Evolutionary conservation across 2,329 filamentous ascomycete genomes (phyloP).

Genomic region (Aspergillus intermedius): DNA sequence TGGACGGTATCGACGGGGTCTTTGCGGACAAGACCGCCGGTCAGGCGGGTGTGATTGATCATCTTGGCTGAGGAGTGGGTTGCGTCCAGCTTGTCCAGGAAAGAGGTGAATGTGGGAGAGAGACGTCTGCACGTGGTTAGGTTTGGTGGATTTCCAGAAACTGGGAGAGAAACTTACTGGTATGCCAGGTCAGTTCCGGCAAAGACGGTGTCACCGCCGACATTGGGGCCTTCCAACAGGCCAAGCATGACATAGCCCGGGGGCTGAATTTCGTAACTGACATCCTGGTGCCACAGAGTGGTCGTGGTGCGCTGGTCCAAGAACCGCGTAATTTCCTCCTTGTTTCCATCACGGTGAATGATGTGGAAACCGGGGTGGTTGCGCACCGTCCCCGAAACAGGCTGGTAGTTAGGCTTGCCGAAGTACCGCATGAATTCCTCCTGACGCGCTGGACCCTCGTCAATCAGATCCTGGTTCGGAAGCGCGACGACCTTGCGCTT

Average conservation of each 20-base stretch:
- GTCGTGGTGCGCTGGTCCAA: conserved; percentile 40
- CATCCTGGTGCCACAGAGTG: conserved; percentile 46
- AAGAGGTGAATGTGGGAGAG: conserved; percentile 45
- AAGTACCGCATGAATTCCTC: conserved; percentile 42
- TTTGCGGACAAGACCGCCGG: conserved; percentile 39
- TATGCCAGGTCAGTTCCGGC: conserved; percentile 41
- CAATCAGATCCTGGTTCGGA: conserved; percentile 46
- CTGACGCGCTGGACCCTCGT: conserved; percentile 37
- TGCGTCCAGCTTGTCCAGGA: conserved; percentile 27
- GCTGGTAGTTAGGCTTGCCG: conserved; percentile 42
- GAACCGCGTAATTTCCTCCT: conserved; percentile 38
- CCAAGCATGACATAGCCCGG: conserved; percentile 45
- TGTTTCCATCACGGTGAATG: conserved; percentile 41
- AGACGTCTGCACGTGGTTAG: conserved; percentile 25
- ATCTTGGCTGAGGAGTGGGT: conserved; percentile 40
- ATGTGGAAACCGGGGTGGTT: conserved; percentile 42
- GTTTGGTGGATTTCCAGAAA: neutral
- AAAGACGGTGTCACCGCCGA: conserved; percentile 45
- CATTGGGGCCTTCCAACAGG: conserved; percentile 45
- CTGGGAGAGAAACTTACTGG: conserved; percentile 24
- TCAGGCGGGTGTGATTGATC: conserved; percentile 37
- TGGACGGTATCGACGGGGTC: conserved; percentile 41
- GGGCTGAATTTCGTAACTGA: conserved; percentile 44
- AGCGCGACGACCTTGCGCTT: conserved; percentile 54
- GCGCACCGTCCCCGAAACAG: conserved; percentile 37